Base-by-base conservation (phyloP, 2,329 filamentous ascomycete species). In the Helotiales sp. region DNA sequence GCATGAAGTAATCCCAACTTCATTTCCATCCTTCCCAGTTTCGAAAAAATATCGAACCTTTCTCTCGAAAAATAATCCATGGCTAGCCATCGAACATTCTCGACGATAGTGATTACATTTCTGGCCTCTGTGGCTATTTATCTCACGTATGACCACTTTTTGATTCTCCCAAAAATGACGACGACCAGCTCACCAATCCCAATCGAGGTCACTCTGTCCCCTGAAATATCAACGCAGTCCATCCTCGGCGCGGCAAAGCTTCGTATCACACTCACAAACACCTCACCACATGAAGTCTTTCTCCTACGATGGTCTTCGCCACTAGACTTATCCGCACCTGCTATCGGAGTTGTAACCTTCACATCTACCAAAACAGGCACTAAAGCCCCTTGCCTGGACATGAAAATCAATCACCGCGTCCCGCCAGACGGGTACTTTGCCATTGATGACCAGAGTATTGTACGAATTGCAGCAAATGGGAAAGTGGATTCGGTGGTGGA, bases 231-330 rank as follows among this genome's bases (percentile, higher is more conserved):
- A n/a, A 17, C n/a, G 6, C n/a, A 43, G 10, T 47, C 64, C 6
- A 63, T 40, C 24, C 10, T 70, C 50, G 37, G 37, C 40, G 26
- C 55, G 22, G 24, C 26, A 17, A 37, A 26, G 34, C 40, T 67
- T 50, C 32, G 66, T 47, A 61, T 73, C 34, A 64, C 61, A 10
- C 37, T 74, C 6, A 57, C 59, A 17, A 80, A 80, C 47, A 67
- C 70, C 1, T 73, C 75, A 0, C 57, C 72, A 4, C 58, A 71
- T 2, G 63, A 75, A 15, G 63, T 80, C 15, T 80, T 76, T 0
- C 50, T 81, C 5, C 70, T 82, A 3, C 75, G 70, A 67, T 82
- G 79, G 79, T 75, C 73, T 2, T 78, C 74, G 5, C 79, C 78
- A 0, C 71, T 81, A 3, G 80, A 81, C 60, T 67, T 72, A 6